These are phyloP conservation scores for Hanseniaspora mollemarum DNA, from an alignment of 805 yeast species.

Conservation along the genomic window DNA sequence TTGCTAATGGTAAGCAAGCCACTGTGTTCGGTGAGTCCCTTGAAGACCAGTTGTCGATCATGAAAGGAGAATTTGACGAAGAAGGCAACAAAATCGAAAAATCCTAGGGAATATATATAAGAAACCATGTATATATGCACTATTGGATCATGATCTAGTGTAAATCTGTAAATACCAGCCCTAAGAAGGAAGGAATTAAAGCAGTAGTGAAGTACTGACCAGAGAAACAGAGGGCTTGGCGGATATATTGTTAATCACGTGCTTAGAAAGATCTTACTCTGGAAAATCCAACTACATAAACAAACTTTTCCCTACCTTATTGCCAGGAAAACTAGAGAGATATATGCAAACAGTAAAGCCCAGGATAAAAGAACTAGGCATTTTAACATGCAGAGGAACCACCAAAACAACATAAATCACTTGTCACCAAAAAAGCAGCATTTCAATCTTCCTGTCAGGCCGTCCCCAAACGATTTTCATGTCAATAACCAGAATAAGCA, in stretches of 20 bases:
- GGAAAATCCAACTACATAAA: too few species aligned
- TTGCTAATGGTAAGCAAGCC: neutral
- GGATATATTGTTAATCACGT: neutral
- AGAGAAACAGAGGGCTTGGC: too few species aligned
- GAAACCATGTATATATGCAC: too few species aligned
- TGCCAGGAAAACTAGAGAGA: too few species aligned
- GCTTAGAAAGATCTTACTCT: too few species aligned
- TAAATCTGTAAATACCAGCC: constrained; percentile 1
- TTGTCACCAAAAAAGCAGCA: neutral
- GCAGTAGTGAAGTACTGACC: neutral
- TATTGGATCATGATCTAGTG: too few species aligned
- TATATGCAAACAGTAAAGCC: too few species aligned
- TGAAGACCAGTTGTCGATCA: constrained; percentile 9
- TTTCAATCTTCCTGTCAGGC: neutral
- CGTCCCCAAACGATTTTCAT: neutral
- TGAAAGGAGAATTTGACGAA: constrained; percentile 10
- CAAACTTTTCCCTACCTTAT: neutral
- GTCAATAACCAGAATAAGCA: neutral
- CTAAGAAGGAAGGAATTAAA: neutral
- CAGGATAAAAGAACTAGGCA: neutral
- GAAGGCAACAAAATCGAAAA: constrained; percentile 9
- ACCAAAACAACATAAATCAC: neutral
- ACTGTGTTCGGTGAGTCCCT: constrained; percentile 9
- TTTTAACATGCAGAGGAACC: neutral
- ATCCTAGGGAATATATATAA: neutral